Percentiles rank a stretch among this genome's conserved stretches.
Conservation (phyloP, 2,329 filamentous ascomycete species). For the Colletotrichum melonis region DNA sequence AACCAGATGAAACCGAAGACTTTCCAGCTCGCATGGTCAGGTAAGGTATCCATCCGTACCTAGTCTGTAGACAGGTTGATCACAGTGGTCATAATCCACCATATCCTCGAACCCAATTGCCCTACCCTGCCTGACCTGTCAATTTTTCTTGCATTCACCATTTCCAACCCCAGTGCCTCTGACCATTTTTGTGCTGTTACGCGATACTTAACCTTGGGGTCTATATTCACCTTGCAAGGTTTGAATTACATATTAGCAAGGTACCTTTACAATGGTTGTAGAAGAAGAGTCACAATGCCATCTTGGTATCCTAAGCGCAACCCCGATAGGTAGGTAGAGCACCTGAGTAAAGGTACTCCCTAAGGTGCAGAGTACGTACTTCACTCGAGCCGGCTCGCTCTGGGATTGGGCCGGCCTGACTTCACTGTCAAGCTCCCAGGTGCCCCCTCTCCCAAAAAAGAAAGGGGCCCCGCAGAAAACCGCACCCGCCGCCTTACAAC, state of each 20-base stretch:
- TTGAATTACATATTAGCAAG: neutral
- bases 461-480: slow-evolving; percentile 34
- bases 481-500: slow-evolving; percentile 30
- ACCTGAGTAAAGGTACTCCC: neutral
- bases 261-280: neutral
- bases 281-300: neutral
- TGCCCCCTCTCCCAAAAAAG: slow-evolving; percentile 16
- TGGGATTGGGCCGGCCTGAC: slow-evolving; percentile 23
- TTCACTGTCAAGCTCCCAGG: slow-evolving; percentile 18
- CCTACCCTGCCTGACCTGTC: neutral
- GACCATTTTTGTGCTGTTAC: neutral
- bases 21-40: neutral
- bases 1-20: slow-evolving; percentile 30
- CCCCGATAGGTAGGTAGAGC: neutral
- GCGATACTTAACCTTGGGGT: neutral
- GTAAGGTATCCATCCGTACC: too few species aligned
- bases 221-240: neutral
- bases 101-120: neutral
- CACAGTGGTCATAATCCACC: neutral
- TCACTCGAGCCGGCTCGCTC: neutral
- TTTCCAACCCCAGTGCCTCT: neutral
- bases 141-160: neutral
- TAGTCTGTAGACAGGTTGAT: neutral
- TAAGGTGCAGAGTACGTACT: slow-evolving; percentile 9
- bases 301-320: neutral